Percentiles rank a stretch among this genome's conserved stretches.
phyloP scores from a whole-genome alignment of 1,284 basidiomycete species.

The Tilletia caries region DNA sequence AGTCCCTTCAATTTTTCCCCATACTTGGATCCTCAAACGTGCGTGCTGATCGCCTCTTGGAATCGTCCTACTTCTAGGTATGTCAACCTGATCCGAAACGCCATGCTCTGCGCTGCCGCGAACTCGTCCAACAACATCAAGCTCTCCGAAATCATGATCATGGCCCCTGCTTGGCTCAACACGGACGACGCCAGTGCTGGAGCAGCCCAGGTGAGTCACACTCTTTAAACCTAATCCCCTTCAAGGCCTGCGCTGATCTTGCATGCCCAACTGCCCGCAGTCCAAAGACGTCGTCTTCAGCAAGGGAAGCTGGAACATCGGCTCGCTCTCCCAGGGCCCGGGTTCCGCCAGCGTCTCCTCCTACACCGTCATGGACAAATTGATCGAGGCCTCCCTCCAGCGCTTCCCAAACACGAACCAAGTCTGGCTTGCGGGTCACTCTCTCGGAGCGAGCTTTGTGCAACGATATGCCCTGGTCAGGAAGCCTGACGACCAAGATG shows the following conservation, averaged over 20 bases:
- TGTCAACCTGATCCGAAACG: conserved; percentile 40
- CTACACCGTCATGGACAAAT: conserved; percentile 14
- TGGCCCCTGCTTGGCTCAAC: conserved; percentile 38
- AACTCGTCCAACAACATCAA: conserved; percentile 33
- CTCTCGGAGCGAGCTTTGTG: conserved; percentile 4
- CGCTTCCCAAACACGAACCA: conserved; percentile 15
- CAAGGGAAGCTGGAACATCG: conserved; percentile 9
- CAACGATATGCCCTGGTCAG: conserved; percentile 13
- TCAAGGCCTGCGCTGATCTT: neutral
- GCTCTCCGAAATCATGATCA: conserved; percentile 37
- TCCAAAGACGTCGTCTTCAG: conserved; percentile 14
- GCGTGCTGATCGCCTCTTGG: neutral
- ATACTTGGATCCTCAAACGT: too few species aligned
- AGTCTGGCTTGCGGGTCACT: conserved; percentile 14
- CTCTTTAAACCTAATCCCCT: neutral
- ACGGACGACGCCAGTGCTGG: conserved; percentile 31
- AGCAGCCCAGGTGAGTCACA: conserved; percentile 17
- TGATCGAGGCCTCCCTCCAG: neutral
- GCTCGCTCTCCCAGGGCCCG: neutral
- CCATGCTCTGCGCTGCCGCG: conserved; percentile 31
- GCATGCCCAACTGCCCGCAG: neutral
- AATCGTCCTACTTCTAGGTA: conserved; percentile 21
- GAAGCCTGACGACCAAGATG: conserved; percentile 12
- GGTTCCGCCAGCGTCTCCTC: neutral
- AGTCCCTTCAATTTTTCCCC: too few species aligned